These are phyloP conservation scores for Yamadazyma dushanensis DNA, from an alignment of 1,139 yeast species.

Conservation along the genomic window DNA sequence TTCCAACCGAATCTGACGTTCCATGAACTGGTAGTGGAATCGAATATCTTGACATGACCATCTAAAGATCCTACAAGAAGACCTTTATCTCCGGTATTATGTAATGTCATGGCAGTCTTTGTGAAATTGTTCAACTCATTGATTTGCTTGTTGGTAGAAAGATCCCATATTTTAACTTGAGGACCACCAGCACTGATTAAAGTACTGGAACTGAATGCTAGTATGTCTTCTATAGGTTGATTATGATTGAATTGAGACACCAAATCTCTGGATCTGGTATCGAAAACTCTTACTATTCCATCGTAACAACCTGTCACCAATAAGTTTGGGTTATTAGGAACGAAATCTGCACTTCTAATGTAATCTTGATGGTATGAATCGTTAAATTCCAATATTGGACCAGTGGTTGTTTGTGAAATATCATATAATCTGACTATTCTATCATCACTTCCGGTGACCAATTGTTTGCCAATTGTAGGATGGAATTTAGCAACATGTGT, in stretches of 20 bases:
- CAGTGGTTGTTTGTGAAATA: slow-evolving; percentile 67
- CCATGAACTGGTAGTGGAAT: slow-evolving; percentile 71
- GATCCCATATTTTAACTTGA: slow-evolving; percentile 86
- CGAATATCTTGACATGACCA: slow-evolving; percentile 96
- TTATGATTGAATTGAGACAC: slow-evolving; percentile 40
- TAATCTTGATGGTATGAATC: slow-evolving; percentile 80
- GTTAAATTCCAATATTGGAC: slow-evolving; percentile 65
- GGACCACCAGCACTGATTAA: slow-evolving; percentile 88
- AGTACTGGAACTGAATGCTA: slow-evolving; percentile 77
- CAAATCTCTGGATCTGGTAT: slow-evolving; percentile 61
- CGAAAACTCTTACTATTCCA: slow-evolving; percentile 83
- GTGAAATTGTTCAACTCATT: slow-evolving; percentile 78
- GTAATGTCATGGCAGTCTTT: slow-evolving; percentile 86
- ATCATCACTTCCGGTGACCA: slow-evolving; percentile 91
- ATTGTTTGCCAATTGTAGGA: slow-evolving; percentile 66
- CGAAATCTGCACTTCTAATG: slow-evolving; percentile 77
- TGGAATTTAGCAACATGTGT: slow-evolving; percentile 95
- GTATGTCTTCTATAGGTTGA: slow-evolving; percentile 81
- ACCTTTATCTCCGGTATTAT: slow-evolving; percentile 70
- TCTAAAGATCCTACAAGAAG: slow-evolving; percentile 91
- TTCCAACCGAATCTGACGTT: slow-evolving; percentile 97
- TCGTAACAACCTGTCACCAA: slow-evolving; percentile 95
- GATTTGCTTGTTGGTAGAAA: slow-evolving; percentile 69
- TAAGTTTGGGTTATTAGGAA: slow-evolving; percentile 72
- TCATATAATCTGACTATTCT: slow-evolving; percentile 85